These are phyloP conservation scores for Neofusicoccum parvum DNA, from an alignment of 2,329 filamentous ascomycete species.

Conservation along the genomic window DNA sequence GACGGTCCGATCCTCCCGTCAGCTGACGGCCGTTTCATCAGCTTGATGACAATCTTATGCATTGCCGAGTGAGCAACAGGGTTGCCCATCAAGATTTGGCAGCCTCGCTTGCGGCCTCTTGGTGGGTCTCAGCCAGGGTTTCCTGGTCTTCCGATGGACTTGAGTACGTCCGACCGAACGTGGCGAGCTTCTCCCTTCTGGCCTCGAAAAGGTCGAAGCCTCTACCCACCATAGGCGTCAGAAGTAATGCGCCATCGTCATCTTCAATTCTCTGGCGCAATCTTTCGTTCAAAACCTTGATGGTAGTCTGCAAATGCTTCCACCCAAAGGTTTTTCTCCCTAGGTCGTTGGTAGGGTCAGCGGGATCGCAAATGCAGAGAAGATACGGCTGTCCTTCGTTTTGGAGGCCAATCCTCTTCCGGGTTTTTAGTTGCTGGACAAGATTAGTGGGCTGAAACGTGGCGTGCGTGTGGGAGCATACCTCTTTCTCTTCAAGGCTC, in stretches of 20 bases:
- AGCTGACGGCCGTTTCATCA: background rate
- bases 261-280: background rate
- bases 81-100: background rate
- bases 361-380: conserved; percentile 62
- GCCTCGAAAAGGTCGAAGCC: conserved; percentile 1
- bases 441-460: background rate
- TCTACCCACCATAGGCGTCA: conserved; percentile 2
- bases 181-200: conserved; percentile 4
- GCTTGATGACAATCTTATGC: background rate
- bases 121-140: background rate
- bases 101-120: background rate
- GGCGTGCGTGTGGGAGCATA: background rate
- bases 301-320: conserved; percentile 51
- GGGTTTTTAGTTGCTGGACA: background rate
- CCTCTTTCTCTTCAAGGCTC: background rate
- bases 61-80: background rate
- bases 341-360: conserved; percentile 59
- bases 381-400: conserved; percentile 38
- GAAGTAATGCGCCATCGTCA: background rate
- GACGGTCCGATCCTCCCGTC: background rate
- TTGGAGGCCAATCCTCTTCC: background rate
- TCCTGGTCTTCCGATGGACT: background rate
- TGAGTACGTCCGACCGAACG: background rate
- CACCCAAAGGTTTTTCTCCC: conserved; percentile 53
- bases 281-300: conserved; percentile 2